Base-by-base conservation (phyloP, 352 stramenopile species). In the Pythium oligandrum region DNA sequence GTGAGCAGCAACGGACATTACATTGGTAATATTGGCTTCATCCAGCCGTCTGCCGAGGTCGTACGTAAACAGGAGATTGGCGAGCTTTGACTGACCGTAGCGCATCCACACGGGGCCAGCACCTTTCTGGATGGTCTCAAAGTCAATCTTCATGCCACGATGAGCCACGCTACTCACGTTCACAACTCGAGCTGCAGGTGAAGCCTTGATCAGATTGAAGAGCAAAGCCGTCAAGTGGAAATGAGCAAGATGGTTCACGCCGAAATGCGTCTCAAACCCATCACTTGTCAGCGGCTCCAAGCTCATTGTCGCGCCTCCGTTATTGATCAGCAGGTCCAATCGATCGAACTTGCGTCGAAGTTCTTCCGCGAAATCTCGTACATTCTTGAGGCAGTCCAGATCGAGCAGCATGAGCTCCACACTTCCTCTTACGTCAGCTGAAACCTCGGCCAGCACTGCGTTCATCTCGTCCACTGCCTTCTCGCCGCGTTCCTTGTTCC, bases 241-340 rank as follows among this genome's bases (percentile, higher is more conserved):
- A 60, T 98, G 92, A n/a, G 90, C 92, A 44, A 98, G 61, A 61
- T 98, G 90, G 73, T 98, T 97, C 38, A 96, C 84, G 12, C 86
- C 92, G 66, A 98, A 97, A 47, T 90, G 86, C 59, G 90, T 86
- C 73, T 98, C 92, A 63, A 96, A 96, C 47, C 90, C 89, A 66
- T 98, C 89, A n/a, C n/a, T n/a, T n/a, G n/a, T n/a, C n/a, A n/a
- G n/a, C n/a, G n/a, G n/a, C n/a, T n/a, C n/a, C n/a, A n/a, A n/a
- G n/a, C n/a, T n/a, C 58, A 94, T 75, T 2, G 89, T 97, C 65
- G 70, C 54, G 7, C 60, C 70, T 8, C 66, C 70, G 32, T 78
- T 78, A 55, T 74, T 73, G 48, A 78, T 45, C 8, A 78, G 57
- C 6, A 78, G 60, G 46, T 75, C 59, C 17, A 78, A 47, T 0